Evolutionary conservation across 2,329 filamentous ascomycete species (phyloP).

Genomic region (Celoporthe dispersa): DNA sequence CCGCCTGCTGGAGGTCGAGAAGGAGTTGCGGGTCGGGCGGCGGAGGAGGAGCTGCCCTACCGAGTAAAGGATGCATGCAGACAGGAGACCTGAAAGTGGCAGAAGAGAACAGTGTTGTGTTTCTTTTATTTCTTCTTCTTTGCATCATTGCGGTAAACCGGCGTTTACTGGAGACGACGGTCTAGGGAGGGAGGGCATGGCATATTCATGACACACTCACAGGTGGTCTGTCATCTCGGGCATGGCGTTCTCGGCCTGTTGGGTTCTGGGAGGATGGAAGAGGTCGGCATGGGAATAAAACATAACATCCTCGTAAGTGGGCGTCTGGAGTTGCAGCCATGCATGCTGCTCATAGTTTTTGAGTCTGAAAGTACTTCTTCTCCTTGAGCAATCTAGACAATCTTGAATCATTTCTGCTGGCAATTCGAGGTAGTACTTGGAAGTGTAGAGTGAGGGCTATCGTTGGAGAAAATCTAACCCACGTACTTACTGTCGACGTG

Average conservation of each 20-base stretch:
- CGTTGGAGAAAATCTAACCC: background rate
- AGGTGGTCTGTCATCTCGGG: conserved; percentile 7
- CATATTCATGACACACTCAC: conserved; percentile 3
- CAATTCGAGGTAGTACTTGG: background rate
- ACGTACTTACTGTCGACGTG: background rate
- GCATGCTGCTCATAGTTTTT: background rate
- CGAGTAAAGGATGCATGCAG: conserved; percentile 31
- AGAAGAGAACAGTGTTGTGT: background rate
- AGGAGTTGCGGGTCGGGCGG: conserved; percentile 58
- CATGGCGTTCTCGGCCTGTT: conserved; percentile 21
- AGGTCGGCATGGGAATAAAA: background rate
- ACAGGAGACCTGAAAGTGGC: background rate
- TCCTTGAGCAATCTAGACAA: background rate
- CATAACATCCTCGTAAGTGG: background rate
- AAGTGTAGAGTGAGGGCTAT: background rate
- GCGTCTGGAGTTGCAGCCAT: conserved; percentile 1
- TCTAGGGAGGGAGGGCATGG: background rate
- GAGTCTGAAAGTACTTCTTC: background rate
- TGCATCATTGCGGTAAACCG: background rate
- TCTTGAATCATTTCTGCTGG: background rate
- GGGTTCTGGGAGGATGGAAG: background rate
- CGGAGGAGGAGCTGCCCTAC: conserved; percentile 47
- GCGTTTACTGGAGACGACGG: background rate
- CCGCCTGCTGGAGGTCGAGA: conserved; percentile 63
- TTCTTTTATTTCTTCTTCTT: background rate